These are phyloP conservation scores for Yamadazyma aaseri DNA, from an alignment of 1,139 yeast genomes.

Conservation along the genomic window DNA sequence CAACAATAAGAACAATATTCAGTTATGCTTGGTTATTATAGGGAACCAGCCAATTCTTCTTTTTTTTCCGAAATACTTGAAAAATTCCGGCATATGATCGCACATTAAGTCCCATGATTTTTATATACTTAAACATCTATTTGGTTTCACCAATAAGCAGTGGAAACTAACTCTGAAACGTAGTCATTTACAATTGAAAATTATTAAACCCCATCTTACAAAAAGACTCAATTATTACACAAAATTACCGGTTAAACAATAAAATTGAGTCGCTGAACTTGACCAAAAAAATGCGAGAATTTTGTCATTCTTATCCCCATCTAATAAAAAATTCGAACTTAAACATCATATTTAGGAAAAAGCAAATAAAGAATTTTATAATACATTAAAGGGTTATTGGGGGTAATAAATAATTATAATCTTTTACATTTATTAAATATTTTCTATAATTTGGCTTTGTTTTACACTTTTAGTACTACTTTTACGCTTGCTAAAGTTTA, in stretches of 20 bases:
- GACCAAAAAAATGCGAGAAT: conserved; percentile 5
- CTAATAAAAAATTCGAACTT: conserved; percentile 3
- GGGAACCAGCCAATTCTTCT: too few species aligned
- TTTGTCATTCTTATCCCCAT: conserved; percentile 12
- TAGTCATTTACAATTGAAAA: conserved; percentile 1
- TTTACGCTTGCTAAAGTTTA: neutral
- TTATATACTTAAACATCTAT: neutral
- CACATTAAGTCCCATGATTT: neutral
- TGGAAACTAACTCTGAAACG: neutral
- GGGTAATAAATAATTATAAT: neutral
- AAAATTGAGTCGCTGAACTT: conserved; percentile 1
- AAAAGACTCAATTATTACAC: neutral
- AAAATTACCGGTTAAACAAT: neutral
- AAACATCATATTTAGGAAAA: too few species aligned
- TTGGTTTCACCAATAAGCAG: neutral
- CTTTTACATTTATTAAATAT: too few species aligned
- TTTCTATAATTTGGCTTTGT: too few species aligned
- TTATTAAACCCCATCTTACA: neutral
- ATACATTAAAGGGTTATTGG: neutral
- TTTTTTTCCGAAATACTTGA: too few species aligned
- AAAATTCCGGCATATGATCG: too few species aligned
- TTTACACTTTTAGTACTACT: neutral
- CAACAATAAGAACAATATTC: too few species aligned
- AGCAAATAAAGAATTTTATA: neutral
- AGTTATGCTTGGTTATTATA: too few species aligned